Percentiles rank a stretch among this genome's conserved stretches.
phyloP scores from a whole-genome alignment of 495 filamentous ascomycete species.

The Parathielavia hyrcaniae region DNA sequence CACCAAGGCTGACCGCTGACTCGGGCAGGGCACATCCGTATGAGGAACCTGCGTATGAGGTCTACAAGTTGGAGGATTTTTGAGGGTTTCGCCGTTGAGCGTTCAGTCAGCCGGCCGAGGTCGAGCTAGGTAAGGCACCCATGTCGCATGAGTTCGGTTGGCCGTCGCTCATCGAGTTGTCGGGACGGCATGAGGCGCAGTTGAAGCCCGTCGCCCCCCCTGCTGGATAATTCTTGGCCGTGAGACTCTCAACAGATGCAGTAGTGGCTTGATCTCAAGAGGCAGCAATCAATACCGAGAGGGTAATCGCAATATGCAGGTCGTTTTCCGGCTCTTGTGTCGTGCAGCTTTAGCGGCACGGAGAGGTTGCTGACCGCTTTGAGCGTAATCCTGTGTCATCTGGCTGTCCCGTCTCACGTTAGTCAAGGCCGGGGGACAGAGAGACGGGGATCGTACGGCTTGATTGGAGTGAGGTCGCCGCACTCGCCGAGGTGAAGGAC shows the following conservation, averaged over 20 bases:
- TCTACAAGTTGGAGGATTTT: slow-evolving; percentile 66
- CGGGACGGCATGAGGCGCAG: no score
- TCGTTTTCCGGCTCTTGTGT: not conserved
- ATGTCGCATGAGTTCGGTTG: no score
- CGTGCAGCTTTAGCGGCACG: slow-evolving; percentile 12
- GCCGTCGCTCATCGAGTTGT: no score
- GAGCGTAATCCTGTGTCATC: slow-evolving; percentile 16
- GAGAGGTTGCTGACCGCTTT: slow-evolving; percentile 22
- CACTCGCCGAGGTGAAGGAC: no score
- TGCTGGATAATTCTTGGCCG: no score
- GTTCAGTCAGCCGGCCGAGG: no score
- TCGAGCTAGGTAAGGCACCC: no score
- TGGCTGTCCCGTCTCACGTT: not conserved
- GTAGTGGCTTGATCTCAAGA: no score
- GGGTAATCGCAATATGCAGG: not conserved
- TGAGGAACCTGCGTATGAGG: slow-evolving; percentile 68
- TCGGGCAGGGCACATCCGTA: slow-evolving; percentile 63
- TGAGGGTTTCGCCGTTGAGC: slow-evolving; percentile 28
- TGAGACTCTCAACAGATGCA: no score
- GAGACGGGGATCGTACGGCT: slow-evolving; percentile 14
- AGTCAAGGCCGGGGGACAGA: not conserved
- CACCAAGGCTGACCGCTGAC: not conserved
- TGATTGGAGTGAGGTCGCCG: slow-evolving; percentile 12
- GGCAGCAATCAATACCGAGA: no score
- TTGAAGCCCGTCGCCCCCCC: no score